These are phyloP conservation scores for Cyclocybe aegerita DNA, from an alignment of 768 basidiomycete genomes.

Conservation along the genomic window DNA sequence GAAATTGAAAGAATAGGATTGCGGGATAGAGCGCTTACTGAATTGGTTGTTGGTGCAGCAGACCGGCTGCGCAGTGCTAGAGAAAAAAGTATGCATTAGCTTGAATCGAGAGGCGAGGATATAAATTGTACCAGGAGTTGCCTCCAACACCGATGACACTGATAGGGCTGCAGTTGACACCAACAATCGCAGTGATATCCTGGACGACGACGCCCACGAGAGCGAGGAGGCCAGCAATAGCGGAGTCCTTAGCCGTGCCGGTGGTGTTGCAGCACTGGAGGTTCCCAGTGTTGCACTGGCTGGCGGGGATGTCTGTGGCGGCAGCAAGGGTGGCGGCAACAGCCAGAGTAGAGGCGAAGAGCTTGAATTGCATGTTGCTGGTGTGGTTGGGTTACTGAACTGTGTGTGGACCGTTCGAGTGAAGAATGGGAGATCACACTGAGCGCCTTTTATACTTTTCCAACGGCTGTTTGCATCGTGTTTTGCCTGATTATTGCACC, in stretches of 20 bases:
- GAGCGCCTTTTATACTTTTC: constrained; percentile 2
- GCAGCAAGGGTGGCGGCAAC: constrained; percentile 7
- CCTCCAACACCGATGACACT: constrained; percentile 13
- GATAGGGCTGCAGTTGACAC: constrained; percentile 19
- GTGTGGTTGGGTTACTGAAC: background rate
- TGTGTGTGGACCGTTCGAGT: background rate
- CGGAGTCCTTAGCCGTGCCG: constrained; percentile 1
- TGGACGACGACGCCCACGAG: constrained; percentile 17
- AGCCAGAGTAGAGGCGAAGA: constrained; percentile 8
- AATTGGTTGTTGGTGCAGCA: constrained; percentile 28
- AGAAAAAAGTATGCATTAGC: background rate
- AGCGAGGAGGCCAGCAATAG: constrained; percentile 12
- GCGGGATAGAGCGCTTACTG: constrained; percentile 8
- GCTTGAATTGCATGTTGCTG: constrained; percentile 8
- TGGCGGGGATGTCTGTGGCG: constrained; percentile 2
- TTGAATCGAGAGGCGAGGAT: background rate
- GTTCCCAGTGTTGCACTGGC: constrained; percentile 22
- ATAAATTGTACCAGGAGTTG: constrained; percentile 9
- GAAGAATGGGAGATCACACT: background rate
- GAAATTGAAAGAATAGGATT: background rate
- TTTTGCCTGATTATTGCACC: background rate
- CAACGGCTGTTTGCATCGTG: no score
- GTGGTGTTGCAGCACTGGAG: constrained; percentile 26
- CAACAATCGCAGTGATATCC: constrained; percentile 13
- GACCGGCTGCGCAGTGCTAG: constrained; percentile 19